Conservation (phyloP, 129 eudicot species). For the Flaveria bidentis region DNA sequence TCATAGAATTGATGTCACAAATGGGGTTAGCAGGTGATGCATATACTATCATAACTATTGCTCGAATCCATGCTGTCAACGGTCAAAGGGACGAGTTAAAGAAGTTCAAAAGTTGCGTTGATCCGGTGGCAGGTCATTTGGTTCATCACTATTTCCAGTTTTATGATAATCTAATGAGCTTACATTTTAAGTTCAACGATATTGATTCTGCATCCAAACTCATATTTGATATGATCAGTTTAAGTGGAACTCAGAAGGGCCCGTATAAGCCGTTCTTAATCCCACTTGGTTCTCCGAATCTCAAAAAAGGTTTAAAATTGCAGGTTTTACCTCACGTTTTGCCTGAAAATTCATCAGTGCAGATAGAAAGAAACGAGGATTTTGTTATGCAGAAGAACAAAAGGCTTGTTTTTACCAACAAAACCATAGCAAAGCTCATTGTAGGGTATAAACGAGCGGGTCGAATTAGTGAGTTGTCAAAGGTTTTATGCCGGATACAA, state of each 20-base stretch:
- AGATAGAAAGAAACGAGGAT: conserved; percentile 47
- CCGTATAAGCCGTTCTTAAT: conserved; percentile 41
- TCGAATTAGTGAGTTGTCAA: conserved; percentile 56
- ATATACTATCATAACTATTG: conserved; percentile 50
- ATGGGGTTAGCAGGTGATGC: conserved; percentile 73
- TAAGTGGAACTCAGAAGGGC: conserved; percentile 32
- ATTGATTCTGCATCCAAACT: conserved; percentile 63
- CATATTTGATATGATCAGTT: conserved; percentile 49
- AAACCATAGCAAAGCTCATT: conserved; percentile 66
- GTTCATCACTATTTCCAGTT: conserved; percentile 54
- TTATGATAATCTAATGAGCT: conserved; percentile 57
- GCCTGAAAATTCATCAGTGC: conserved; percentile 49
- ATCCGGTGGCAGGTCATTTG: conserved; percentile 46
- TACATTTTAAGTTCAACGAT: conserved; percentile 72
- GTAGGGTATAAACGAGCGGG: conserved; percentile 48
- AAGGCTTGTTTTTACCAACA: conserved; percentile 55
- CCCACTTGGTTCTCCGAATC: conserved; percentile 71
- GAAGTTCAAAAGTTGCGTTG: conserved; percentile 60
- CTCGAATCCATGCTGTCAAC: conserved; percentile 60
- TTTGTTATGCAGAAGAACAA: conserved; percentile 48
- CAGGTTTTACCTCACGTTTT: conserved; percentile 58
- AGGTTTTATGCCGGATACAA: conserved; percentile 51
- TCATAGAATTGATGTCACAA: conserved; percentile 76
- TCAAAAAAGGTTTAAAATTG: conserved; percentile 56
- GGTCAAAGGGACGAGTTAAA: conserved; percentile 70